These are phyloP conservation scores for Cyberlindnera nakhonratchasimensis DNA, from an alignment of 805 yeast species.

Conservation along the genomic window DNA sequence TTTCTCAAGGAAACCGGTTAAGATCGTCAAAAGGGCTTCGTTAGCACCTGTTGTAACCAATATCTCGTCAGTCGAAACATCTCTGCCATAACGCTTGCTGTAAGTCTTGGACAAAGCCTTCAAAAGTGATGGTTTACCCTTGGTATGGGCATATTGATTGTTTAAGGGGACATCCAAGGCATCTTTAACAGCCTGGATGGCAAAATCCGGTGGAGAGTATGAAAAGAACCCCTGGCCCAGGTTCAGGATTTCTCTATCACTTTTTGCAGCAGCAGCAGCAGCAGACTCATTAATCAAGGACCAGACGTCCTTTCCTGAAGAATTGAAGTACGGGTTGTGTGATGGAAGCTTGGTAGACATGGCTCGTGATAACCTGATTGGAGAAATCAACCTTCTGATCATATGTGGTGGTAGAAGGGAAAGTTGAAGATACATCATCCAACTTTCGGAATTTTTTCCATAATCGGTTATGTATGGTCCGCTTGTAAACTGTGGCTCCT, in stretches of 20 bases:
- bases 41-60: slow-evolving; percentile 95
- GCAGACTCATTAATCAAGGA: slow-evolving; percentile 93
- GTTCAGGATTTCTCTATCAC: slow-evolving; percentile 78
- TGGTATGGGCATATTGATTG: slow-evolving; percentile 92
- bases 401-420: background rate
- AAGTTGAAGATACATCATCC: background rate
- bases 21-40: slow-evolving; percentile 84
- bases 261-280: slow-evolving; percentile 60
- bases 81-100: slow-evolving; percentile 58
- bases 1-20: slow-evolving; percentile 77
- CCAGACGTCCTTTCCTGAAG: slow-evolving; percentile 89
- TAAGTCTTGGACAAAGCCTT: slow-evolving; percentile 69
- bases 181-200: slow-evolving; percentile 71
- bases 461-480: background rate
- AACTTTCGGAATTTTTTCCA: background rate
- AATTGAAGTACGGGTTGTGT: slow-evolving; percentile 66
- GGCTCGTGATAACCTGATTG: slow-evolving; percentile 4
- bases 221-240: slow-evolving; percentile 98
- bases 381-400: background rate
- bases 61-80: slow-evolving; percentile 56
- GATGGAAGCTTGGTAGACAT: slow-evolving; percentile 34
- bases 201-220: slow-evolving; percentile 93
- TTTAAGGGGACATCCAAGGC: slow-evolving; percentile 70
- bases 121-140: slow-evolving; percentile 77
- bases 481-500: slow-evolving; percentile 6